Evolutionary conservation across 306 rosid genomes (phyloP).

Genomic region (Astragalus glycyphyllos): DNA sequence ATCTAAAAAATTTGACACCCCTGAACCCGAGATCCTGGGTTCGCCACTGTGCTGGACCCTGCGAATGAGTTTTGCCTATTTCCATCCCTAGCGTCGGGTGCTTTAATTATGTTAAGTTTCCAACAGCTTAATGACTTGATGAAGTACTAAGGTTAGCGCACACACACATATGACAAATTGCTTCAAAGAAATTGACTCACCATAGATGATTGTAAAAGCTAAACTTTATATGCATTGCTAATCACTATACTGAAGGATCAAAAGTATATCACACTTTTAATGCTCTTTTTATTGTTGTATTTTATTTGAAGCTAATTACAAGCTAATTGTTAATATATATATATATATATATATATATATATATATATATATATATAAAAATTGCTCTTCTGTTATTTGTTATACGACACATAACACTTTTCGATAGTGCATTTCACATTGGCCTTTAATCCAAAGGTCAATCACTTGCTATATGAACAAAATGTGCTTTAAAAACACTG

Average conservation of each 20-base stretch:
- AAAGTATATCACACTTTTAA: conserved; percentile 24
- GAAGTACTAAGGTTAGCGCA: no score
- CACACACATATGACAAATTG: no score
- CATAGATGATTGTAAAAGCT: conserved; percentile 7
- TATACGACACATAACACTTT: conserved; percentile 6
- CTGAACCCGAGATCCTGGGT: no score
- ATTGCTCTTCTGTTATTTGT: conserved; percentile 36
- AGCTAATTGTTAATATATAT: conserved; percentile 11
- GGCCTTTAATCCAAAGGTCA: conserved; percentile 38
- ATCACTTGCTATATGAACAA: conserved; percentile 38
- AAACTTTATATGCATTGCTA: background rate
- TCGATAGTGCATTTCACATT: conserved; percentile 30
- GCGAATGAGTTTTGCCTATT: no score
- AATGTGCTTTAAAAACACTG: conserved; percentile 22
- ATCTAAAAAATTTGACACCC: no score
- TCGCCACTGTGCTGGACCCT: no score
- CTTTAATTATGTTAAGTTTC: background rate
- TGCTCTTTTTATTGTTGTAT: conserved; percentile 37
- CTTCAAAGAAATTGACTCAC: conserved; percentile 25
- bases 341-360: no score
- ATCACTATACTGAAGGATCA: conserved; percentile 43
- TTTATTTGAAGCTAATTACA: conserved; percentile 37
- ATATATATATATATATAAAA: background rate
- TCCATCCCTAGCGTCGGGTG: no score
- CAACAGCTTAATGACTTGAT: conserved; percentile 14